Conservation (phyloP, 2,329 filamentous ascomycete genomes). For the Cordyceps pruinosa region DNA sequence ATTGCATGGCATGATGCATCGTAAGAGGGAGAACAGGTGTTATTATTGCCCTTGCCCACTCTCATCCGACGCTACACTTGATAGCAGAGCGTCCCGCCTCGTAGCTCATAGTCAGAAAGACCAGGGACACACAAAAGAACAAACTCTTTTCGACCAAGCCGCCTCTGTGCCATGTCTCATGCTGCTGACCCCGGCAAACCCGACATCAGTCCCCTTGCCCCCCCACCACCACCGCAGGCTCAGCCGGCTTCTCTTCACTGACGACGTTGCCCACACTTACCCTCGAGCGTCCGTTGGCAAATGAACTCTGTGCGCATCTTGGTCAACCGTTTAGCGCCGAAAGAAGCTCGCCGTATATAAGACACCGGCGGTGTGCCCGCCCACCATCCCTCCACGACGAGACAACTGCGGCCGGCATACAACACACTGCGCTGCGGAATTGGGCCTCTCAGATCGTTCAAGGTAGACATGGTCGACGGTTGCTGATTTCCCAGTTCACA, state of each 20-base stretch:
- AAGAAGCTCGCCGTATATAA: not conserved
- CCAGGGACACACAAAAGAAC: slow-evolving; percentile 2
- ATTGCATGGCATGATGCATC: not conserved
- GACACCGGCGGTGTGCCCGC: slow-evolving; percentile 4
- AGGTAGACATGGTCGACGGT: slow-evolving; percentile 3
- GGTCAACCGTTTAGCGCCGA: not conserved
- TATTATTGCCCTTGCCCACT: not conserved
- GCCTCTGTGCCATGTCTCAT: slow-evolving; percentile 8
- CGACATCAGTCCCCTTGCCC: slow-evolving; percentile 6
- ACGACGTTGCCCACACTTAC: slow-evolving; percentile 1
- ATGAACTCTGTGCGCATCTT: not conserved
- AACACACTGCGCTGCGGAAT: not conserved
- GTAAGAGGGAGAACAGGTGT: not conserved
- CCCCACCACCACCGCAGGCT: not conserved
- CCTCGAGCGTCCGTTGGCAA: not conserved
- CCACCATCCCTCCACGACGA: not conserved
- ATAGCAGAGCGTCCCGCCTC: not conserved
- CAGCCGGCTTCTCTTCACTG: not conserved
- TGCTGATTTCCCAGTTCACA: not conserved
- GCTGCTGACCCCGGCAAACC: slow-evolving; percentile 3
- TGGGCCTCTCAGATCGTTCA: not conserved
- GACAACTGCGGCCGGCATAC: not conserved
- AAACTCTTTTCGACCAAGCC: not conserved
- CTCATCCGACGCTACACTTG: not conserved
- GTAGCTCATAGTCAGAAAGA: not conserved